Conservation (phyloP, 2,329 filamentous ascomycete genomes). For the Colletotrichum spinosum region DNA sequence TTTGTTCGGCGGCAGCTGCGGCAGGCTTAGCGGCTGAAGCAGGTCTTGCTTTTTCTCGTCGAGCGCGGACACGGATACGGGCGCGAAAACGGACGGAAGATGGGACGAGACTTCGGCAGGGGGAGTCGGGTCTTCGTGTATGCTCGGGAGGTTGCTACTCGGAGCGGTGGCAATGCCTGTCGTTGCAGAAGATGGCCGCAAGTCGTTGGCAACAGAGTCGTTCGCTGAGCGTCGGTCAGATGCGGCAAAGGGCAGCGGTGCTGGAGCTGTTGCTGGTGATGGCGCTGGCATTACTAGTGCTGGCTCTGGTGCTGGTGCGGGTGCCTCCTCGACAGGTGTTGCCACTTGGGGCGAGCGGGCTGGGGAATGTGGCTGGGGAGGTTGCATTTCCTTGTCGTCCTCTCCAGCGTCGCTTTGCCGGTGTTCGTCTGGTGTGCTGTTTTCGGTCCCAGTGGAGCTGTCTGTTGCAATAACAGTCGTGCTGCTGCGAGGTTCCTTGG, state of each 20-base stretch:
- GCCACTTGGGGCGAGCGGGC: conserved; percentile 16
- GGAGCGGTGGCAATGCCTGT: conserved; percentile 37
- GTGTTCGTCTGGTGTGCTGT: conserved; percentile 14
- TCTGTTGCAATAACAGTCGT: conserved; percentile 30
- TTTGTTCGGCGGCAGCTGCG: conserved; percentile 17
- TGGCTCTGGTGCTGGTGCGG: no score
- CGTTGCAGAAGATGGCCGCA: conserved; percentile 42
- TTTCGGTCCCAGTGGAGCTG: conserved; percentile 18
- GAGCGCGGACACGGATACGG: neutral
- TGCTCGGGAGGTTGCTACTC: conserved; percentile 36
- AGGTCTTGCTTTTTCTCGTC: conserved; percentile 12
- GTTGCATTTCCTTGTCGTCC: conserved; percentile 15
- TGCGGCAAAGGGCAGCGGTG: conserved; percentile 35
- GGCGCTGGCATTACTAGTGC: no score
- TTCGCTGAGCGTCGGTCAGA: conserved; percentile 39
- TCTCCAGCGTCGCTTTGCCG: conserved; percentile 28
- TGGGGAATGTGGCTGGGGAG: conserved; percentile 32
- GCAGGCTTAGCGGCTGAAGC: neutral
- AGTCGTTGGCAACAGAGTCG: conserved; percentile 49
- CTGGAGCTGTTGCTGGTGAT: conserved; percentile 6
- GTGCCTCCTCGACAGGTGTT: no score
- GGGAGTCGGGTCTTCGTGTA: conserved; percentile 35
- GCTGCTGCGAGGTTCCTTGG: conserved; percentile 15
- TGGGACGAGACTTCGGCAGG: conserved; percentile 8
- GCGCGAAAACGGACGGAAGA: no score